Conservation (phyloP, 352 stramenopile species). For the Phytopythium oedochilum region DNA sequence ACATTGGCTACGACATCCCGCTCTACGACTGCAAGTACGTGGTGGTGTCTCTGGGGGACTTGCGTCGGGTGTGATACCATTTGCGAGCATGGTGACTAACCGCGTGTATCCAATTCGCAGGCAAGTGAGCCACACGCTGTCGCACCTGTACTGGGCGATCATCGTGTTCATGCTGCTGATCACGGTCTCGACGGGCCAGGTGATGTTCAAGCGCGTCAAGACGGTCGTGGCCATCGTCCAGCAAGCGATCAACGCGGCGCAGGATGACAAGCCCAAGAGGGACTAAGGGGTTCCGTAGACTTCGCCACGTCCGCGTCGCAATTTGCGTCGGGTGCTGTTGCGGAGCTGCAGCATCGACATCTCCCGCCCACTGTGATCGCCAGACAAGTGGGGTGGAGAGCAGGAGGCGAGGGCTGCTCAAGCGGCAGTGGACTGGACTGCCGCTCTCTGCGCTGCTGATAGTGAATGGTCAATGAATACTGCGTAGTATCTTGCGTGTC, state of each 20-base stretch:
- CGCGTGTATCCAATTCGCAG: slow-evolving; percentile 21
- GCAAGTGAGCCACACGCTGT: slow-evolving; percentile 82
- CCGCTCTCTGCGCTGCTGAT: background rate
- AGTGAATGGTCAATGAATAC: background rate
- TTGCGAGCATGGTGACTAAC: background rate
- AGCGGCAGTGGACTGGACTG: background rate
- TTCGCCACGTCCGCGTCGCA: background rate
- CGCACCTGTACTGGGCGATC: slow-evolving; percentile 84
- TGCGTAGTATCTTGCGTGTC: background rate
- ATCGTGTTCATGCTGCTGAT: slow-evolving; percentile 87
- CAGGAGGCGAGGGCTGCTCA: background rate
- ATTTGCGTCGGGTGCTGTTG: background rate
- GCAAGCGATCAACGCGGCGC: slow-evolving; percentile 47
- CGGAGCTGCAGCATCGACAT: background rate
- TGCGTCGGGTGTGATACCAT: background rate
- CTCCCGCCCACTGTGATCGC: background rate
- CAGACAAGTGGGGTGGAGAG: background rate
- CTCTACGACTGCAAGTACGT: slow-evolving; percentile 90
- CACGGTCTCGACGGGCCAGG: slow-evolving; percentile 73
- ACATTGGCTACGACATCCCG: slow-evolving; percentile 83
- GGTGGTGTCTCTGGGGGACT: background rate
- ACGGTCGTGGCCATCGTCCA: slow-evolving; percentile 70
- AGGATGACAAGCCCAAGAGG: slow-evolving; percentile 57
- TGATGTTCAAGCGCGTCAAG: slow-evolving; percentile 84
- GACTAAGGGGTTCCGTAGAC: slow-evolving; percentile 33